phyloP scores from a whole-genome alignment of 2,329 filamentous ascomycete genomes.

The Pestalotiopsis sp. region DNA sequence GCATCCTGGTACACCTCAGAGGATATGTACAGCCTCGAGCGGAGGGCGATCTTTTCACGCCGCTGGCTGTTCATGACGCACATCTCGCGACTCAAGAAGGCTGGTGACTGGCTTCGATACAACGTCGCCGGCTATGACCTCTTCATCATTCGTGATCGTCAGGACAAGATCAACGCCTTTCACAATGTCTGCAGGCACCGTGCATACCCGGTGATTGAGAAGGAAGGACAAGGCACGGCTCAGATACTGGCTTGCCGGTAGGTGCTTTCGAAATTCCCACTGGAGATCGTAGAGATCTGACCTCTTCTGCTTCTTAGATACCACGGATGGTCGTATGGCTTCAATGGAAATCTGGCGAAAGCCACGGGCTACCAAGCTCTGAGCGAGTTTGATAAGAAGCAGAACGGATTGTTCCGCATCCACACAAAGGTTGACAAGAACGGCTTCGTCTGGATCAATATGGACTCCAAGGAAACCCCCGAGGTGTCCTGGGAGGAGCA shows the following conservation, averaged over 20 bases:
- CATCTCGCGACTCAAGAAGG: neutral
- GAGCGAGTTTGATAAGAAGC: constrained; percentile 53
- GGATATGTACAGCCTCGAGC: constrained; percentile 40
- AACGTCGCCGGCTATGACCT: constrained; percentile 57
- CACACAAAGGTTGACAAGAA: constrained; percentile 53
- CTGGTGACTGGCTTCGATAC: constrained; percentile 53
- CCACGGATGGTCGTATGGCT: constrained; percentile 63
- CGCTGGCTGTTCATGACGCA: constrained; percentile 1
- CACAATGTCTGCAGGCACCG: constrained; percentile 64
- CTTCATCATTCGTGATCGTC: constrained; percentile 49
- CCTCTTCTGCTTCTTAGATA: constrained; percentile 39
- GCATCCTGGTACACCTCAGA: constrained; percentile 36
- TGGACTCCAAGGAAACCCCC: constrained; percentile 21
- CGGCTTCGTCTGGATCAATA: constrained; percentile 60
- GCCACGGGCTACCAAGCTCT: constrained; percentile 59
- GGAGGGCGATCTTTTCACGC: constrained; percentile 21
- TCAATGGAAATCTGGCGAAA: constrained; percentile 57
- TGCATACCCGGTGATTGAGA: constrained; percentile 50
- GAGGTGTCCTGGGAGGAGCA: constrained; percentile 41
- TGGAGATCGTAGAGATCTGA: neutral
- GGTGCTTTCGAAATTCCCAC: neutral
- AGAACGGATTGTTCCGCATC: constrained; percentile 57
- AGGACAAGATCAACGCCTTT: constrained; percentile 57
- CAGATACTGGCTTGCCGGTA: neutral
- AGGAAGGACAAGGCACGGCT: constrained; percentile 38